A percentile compares a stretch with the other conserved stretches of the same genome.
These are phyloP conservation scores for Microascus cirrosus DNA, from an alignment of 2,329 filamentous ascomycete genomes.

Conservation along the genomic window DNA sequence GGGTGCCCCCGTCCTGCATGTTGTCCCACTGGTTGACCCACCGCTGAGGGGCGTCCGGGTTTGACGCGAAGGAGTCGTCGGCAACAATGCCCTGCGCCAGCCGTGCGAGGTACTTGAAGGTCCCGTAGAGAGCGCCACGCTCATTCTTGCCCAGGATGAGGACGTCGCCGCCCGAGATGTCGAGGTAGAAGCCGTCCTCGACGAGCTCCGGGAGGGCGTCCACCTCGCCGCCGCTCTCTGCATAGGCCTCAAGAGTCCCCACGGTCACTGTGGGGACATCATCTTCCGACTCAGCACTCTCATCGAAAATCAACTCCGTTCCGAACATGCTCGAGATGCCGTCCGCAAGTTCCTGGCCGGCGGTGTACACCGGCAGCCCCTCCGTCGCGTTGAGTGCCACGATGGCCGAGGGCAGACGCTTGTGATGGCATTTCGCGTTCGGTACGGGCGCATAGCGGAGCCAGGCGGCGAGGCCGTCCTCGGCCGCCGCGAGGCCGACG, in stretches of 20 bases:
- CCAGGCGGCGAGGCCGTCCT: constrained; percentile 53
- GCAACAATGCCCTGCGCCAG: constrained; percentile 49
- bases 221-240: constrained; percentile 18
- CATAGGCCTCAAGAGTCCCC: constrained; percentile 12
- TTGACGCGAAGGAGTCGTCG: constrained; percentile 33
- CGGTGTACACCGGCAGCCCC: constrained; percentile 45
- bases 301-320: constrained; percentile 24
- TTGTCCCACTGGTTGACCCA: constrained; percentile 71
- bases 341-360: constrained; percentile 44
- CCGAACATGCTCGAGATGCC: constrained; percentile 47
- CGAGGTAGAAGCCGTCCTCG: constrained; percentile 52
- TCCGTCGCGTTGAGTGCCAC: constrained; percentile 41
- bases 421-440: constrained; percentile 18
- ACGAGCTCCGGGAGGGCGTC: constrained; percentile 26
- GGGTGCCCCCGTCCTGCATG: constrained; percentile 31
- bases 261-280: constrained; percentile 9
- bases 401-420: constrained; percentile 33
- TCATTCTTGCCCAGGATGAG: constrained; percentile 55
- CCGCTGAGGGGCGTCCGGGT: constrained; percentile 48
- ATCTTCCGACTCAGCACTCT: background rate
- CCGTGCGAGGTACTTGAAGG: constrained; percentile 56
- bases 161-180: constrained; percentile 29
- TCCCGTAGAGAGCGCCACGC: constrained; percentile 56
- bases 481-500: constrained; percentile 32
- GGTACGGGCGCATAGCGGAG: constrained; percentile 48